Base-by-base conservation (phyloP, 2,329 filamentous ascomycete genomes). In the Podosphaera fusca region DNA sequence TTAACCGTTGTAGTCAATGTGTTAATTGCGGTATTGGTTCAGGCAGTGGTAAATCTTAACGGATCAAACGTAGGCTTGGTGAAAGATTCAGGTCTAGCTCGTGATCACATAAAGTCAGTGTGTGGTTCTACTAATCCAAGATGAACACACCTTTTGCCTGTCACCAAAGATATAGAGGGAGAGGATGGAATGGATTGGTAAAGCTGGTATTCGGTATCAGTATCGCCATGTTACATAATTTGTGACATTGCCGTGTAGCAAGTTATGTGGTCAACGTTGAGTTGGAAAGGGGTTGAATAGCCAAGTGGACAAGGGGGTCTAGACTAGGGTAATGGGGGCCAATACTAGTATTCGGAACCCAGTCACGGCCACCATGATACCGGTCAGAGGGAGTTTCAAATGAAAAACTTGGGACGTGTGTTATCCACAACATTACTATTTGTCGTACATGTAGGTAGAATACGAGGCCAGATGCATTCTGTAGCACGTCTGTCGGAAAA, bases 1-100 rank as follows among this genome's bases (percentile, higher is more conserved):
- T 66, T 12, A 65, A 64, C 55, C 65, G 5, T 12, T 12, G 38
- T 3, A 42, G 38, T 12, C 10, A 12, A 67, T 14, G 61, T 62
- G 59, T 63, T 67, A n/a, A 50, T 60, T 31, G 61, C 61, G 58
- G 64, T 60, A 59, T 65, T 63, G 40, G 60, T 59, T 46, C 63
- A 61, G 54, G 63, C 63, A 2, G 62, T 67, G 54, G 62, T 68
- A 31, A 65, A 66, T 59, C 67, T 64, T 55, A 68, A 58, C 55
- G 66, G 66, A 62, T 66, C 67, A 36, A 66, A 66, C 60, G 63
- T 64, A 59, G 66, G 60, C 61, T 65, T 68, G 56, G 65, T 64
- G 55, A 62, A 63, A 60, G 64, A 65, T 59, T 66, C 67, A 59
- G 59, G 59, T 54, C 40, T 10, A 46, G 40, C 58, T 45, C 47